These are phyloP conservation scores for Suhomyces choctaworum DNA, from an alignment of 1,139 yeast species.

Conservation along the genomic window DNA sequence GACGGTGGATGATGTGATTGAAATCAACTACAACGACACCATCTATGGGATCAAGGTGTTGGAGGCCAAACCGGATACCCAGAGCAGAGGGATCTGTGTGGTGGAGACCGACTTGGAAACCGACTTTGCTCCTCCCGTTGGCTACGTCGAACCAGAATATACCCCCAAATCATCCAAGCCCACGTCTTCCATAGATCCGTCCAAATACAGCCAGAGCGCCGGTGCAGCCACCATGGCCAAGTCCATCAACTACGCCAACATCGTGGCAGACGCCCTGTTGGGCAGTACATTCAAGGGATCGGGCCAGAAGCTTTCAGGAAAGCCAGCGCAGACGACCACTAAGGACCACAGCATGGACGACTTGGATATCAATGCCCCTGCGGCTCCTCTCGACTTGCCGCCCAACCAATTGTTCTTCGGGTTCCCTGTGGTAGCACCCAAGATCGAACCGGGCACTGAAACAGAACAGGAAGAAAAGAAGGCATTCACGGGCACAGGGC, in stretches of 20 bases:
- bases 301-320: conserved; percentile 77
- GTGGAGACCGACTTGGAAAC: conserved; percentile 96
- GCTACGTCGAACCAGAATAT: conserved; percentile 89
- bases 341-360: conserved; percentile 34
- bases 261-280: conserved; percentile 46
- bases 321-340: conserved; percentile 28
- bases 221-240: conserved; percentile 80
- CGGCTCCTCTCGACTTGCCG: conserved; percentile 73
- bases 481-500: conserved; percentile 63
- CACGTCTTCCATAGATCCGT: conserved; percentile 33
- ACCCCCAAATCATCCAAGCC: conserved; percentile 32
- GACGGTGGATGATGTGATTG: conserved; percentile 82
- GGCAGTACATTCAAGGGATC: conserved; percentile 52
- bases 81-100: conserved; percentile 74
- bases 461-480: conserved; percentile 29
- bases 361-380: conserved; percentile 55
- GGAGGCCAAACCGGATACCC: conserved; percentile 81
- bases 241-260: conserved; percentile 65
- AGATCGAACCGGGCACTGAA: conserved; percentile 42
- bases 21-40: conserved; percentile 82
- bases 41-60: conserved; percentile 79
- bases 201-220: conserved; percentile 40
- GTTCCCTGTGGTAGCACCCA: conserved; percentile 79
- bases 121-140: conserved; percentile 98
- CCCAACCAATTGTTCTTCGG: conserved; percentile 92